A percentile compares a stretch with the other conserved stretches of the same genome.
Evolutionary conservation across 371 early-diverging fungal species (phyloP).

Genomic region (Paraphysoderma sedebokerense): DNA sequence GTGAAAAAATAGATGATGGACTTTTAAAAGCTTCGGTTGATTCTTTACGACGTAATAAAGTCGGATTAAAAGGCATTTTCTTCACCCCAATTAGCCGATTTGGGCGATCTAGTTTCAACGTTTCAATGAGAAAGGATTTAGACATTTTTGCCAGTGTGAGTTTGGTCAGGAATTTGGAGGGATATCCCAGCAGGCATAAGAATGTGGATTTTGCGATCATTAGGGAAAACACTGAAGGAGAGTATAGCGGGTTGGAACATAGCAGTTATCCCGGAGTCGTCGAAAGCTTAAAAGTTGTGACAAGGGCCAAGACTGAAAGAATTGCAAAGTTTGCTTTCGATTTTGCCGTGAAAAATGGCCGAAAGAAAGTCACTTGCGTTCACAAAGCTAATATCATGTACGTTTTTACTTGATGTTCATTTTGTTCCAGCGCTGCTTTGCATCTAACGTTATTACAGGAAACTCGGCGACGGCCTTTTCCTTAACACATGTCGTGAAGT

Average conservation of each 20-base stretch:
- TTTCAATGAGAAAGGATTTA: slow-evolving; percentile 82
- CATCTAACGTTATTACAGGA: slow-evolving; percentile 45
- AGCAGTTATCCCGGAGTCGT: slow-evolving; percentile 92
- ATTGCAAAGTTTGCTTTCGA: slow-evolving; percentile 96
- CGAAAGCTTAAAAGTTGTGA: slow-evolving; percentile 90
- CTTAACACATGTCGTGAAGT: slow-evolving; percentile 83
- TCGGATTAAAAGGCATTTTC: slow-evolving; percentile 87
- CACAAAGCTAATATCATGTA: slow-evolving; percentile 99
- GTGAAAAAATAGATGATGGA: slow-evolving; percentile 47
- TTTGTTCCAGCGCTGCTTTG: too few species aligned
- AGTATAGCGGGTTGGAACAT: slow-evolving; percentile 96
- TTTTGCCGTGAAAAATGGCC: slow-evolving; percentile 83
- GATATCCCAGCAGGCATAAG: slow-evolving; percentile 63
- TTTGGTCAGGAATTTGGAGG: slow-evolving; percentile 20
- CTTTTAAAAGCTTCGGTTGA: slow-evolving; percentile 72
- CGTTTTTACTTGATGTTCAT: slow-evolving; percentile 2
- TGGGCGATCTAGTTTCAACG: slow-evolving; percentile 87
- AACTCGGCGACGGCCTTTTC: slow-evolving; percentile 93
- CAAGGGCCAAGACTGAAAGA: slow-evolving; percentile 84
- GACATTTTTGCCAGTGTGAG: slow-evolving; percentile 90
- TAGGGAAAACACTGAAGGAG: slow-evolving; percentile 97
- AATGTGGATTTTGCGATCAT: slow-evolving; percentile 90
- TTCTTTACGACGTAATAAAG: slow-evolving; percentile 81
- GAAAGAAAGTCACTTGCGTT: slow-evolving; percentile 92
- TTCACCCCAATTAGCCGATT: slow-evolving; percentile 74